Conservation (phyloP, 2,329 filamentous ascomycete species). For the Didymella pomorum region DNA sequence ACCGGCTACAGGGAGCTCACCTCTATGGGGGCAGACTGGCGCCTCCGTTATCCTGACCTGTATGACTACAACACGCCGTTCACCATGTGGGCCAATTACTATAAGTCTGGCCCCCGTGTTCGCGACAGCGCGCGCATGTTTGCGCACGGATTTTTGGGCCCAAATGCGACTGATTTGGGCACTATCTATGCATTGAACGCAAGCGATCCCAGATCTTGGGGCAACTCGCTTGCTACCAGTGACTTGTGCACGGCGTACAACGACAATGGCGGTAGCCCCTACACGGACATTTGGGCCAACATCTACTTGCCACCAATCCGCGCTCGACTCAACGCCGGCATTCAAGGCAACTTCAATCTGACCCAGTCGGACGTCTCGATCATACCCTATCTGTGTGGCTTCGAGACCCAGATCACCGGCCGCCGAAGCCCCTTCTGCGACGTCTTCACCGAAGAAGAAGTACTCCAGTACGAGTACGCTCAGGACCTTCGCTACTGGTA, state of each 20-base stretch:
- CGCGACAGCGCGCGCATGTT: constrained; percentile 70
- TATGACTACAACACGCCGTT: constrained; percentile 61
- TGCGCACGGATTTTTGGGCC: constrained; percentile 67
- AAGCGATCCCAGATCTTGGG: constrained; percentile 62
- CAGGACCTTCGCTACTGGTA: constrained; percentile 76
- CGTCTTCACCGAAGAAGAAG: constrained; percentile 68
- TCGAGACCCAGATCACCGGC: constrained; percentile 73
- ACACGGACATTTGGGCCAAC: constrained; percentile 58
- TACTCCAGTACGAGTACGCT: constrained; percentile 70
- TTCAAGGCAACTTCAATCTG: constrained; percentile 64
- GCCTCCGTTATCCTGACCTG: constrained; percentile 57
- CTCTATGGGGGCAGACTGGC: constrained; percentile 63
- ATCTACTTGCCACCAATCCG: constrained; percentile 64
- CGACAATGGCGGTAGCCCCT: constrained; percentile 61
- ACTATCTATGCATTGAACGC: constrained; percentile 67
- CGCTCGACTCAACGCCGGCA: constrained; percentile 62
- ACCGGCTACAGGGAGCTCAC: constrained; percentile 70
- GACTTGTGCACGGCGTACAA: constrained; percentile 68
- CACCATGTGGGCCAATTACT: constrained; percentile 71
- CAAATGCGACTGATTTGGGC: constrained; percentile 61
- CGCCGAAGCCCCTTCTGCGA: constrained; percentile 67
- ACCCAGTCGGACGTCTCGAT: constrained; percentile 62
- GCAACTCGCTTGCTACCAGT: constrained; percentile 70
- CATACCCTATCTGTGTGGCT: constrained; percentile 75
- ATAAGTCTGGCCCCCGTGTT: constrained; percentile 61